These are phyloP conservation scores for Cyberlindnera mississippiensis DNA, from an alignment of 805 yeast genomes.

Conservation along the genomic window DNA sequence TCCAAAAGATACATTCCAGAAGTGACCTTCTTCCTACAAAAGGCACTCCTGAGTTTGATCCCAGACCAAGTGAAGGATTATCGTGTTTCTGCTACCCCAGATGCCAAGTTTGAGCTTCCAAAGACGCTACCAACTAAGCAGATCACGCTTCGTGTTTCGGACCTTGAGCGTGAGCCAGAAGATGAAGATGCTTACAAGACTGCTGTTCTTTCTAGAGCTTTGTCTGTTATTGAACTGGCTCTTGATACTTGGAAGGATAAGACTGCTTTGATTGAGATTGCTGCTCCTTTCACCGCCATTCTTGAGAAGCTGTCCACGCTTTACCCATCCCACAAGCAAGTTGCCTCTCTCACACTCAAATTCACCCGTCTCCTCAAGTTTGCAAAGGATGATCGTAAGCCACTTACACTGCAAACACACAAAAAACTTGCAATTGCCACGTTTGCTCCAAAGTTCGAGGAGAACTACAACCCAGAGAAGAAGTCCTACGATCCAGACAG, in stretches of 20 bases:
- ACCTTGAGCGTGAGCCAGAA: constrained; percentile 18
- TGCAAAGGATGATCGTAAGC: constrained; percentile 49
- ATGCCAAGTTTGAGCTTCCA: constrained; percentile 26
- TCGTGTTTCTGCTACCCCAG: constrained; percentile 13
- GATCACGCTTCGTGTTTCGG: constrained; percentile 18
- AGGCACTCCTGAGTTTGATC: constrained; percentile 44
- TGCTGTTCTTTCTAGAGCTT: constrained; percentile 27
- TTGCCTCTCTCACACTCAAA: constrained; percentile 38
- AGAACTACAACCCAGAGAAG: constrained; percentile 92
- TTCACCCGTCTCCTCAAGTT: constrained; percentile 47
- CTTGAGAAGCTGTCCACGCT: constrained; percentile 37
- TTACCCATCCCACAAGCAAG: constrained; percentile 31
- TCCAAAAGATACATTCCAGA: constrained; percentile 86
- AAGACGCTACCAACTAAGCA: constrained; percentile 4
- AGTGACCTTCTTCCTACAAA: constrained; percentile 53
- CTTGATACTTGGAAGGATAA: constrained; percentile 58
- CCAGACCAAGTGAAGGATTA: constrained; percentile 26
- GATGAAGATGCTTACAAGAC: constrained; percentile 29
- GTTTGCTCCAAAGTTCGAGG: constrained; percentile 88
- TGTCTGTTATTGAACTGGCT: constrained; percentile 30
- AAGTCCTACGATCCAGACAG: constrained; percentile 84
- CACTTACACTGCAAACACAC: constrained; percentile 79
- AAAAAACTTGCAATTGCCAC: constrained; percentile 81
- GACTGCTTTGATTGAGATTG: constrained; percentile 56
- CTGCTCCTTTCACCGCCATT: constrained; percentile 42